Base-by-base conservation (phyloP, 2,329 filamentous ascomycete genomes). In the Botrytis hyacinthi region DNA sequence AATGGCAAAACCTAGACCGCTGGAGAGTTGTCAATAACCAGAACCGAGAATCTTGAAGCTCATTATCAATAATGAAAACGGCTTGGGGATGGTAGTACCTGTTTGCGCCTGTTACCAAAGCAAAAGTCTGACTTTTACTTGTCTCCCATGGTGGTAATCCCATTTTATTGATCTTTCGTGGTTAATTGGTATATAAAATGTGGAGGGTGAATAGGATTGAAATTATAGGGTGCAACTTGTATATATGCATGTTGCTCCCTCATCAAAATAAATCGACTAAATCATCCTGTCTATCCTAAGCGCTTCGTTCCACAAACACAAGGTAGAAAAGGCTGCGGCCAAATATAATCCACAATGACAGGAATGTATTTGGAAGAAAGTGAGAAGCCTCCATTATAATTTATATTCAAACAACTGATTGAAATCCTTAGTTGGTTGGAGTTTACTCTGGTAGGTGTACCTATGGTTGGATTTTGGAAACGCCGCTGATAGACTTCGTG, bases 1-100 rank as follows among this genome's bases (percentile, higher is more conserved):
- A 77, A 93, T 94, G 72, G 92, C 91, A 78, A 95, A 92, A 62
- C 95, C 95, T 62, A 98, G 90, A 75, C 95, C 95, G 81, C 95
- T 98, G 82, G 8, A 54, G 35, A 42, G 29, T n/a, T 46, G 79
- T 84, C 75, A 84, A 80, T 76, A 73, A 65, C 59, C 26, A 40
- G 29, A 48, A 48, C 20, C 7, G 44, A 51, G 60, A 48, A 63
- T 5, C 14, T 65, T 51, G 44, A 44, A 62, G 42, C 37, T 42
- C 37, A 32, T 44, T 14, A 16, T 59, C 35, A 51, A 35, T 46
- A 62, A 37, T 71, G 60, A 40, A 29, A 10, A 44, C 68, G 60
- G n/a, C 42, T 35, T 26, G 65, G 42, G 48, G n/a, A 57, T 20
- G n/a, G 26, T 40, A 65, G 80, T 87, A 95, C 94, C 93, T 95